These are phyloP conservation scores for Cruciata laevipes DNA, from an alignment of 257 asterid species.

Conservation along the genomic window DNA sequence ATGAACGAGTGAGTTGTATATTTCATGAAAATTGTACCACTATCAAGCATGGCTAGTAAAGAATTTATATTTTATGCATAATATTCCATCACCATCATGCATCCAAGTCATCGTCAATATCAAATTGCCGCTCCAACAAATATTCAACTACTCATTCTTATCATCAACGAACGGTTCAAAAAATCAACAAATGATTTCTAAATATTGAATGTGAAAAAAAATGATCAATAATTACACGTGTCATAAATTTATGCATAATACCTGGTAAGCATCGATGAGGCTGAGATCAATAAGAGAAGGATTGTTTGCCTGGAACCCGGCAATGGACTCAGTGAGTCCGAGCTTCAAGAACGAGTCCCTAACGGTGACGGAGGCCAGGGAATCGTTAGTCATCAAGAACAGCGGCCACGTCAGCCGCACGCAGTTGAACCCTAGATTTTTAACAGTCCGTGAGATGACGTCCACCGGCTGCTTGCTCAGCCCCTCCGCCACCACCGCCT, in stretches of 20 bases:
- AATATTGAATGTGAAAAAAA: no score
- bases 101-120: conserved; percentile 13
- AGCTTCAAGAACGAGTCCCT: conserved; percentile 63
- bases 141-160: not conserved
- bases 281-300: conserved; percentile 73
- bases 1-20: no score
- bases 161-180: not conserved
- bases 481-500: conserved; percentile 87
- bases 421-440: conserved; percentile 68
- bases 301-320: conserved; percentile 58
- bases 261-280: conserved; percentile 79
- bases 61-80: not conserved
- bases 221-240: not conserved
- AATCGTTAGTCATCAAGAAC: conserved; percentile 63
- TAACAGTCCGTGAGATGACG: conserved; percentile 45
- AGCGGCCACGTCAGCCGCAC: conserved; percentile 96
- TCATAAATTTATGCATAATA: conserved; percentile 11
- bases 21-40: no score
- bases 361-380: conserved; percentile 53
- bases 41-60: no score
- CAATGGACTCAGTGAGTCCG: conserved; percentile 52
- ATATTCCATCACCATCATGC: not conserved
- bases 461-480: conserved; percentile 77
- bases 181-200: no score
- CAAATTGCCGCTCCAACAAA: not conserved